Evolutionary conservation across 305 asterid genomes (phyloP).

Genomic region (Ruellia speciosa): DNA sequence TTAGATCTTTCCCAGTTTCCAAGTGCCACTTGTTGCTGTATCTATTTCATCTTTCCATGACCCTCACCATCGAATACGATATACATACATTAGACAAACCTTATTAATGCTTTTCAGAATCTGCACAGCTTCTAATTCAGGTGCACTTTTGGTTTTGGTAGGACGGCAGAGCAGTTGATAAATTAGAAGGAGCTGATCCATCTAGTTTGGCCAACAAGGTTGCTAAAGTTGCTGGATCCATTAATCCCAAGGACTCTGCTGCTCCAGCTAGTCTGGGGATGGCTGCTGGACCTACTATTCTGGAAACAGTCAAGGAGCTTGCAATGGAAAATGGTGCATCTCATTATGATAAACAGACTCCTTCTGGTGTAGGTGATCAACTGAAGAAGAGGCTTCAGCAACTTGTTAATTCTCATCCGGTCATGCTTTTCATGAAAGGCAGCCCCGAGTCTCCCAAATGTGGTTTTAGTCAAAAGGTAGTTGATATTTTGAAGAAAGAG

Average conservation of each 20-base stretch:
- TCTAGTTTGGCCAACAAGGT: slow-evolving; percentile 94
- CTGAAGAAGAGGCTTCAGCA: slow-evolving; percentile 51
- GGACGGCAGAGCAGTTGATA: slow-evolving; percentile 77
- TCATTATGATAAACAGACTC: slow-evolving; percentile 22
- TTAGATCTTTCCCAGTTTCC: no score
- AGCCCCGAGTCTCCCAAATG: slow-evolving; percentile 76
- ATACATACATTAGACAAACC: neutral
- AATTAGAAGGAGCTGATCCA: slow-evolving; percentile 95
- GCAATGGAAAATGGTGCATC: slow-evolving; percentile 46
- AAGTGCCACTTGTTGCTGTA: neutral
- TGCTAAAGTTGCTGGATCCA: slow-evolving; percentile 79
- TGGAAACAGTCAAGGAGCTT: slow-evolving; percentile 73
- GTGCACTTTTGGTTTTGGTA: slow-evolving; percentile 26
- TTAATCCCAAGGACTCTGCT: slow-evolving; percentile 67
- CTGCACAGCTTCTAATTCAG: slow-evolving; percentile 11
- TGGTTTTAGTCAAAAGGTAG: slow-evolving; percentile 87
- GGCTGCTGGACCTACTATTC: slow-evolving; percentile 89
- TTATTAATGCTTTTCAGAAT: neutral
- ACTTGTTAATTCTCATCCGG: slow-evolving; percentile 58
- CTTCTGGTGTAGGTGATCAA: slow-evolving; percentile 31
- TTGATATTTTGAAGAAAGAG: slow-evolving; percentile 74
- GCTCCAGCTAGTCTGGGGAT: slow-evolving; percentile 98
- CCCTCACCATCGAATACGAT: neutral
- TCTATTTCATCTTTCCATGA: neutral
- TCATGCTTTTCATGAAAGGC: slow-evolving; percentile 95